Conservation (phyloP, 1,284 basidiomycete species). For the Cerrena zonata region DNA sequence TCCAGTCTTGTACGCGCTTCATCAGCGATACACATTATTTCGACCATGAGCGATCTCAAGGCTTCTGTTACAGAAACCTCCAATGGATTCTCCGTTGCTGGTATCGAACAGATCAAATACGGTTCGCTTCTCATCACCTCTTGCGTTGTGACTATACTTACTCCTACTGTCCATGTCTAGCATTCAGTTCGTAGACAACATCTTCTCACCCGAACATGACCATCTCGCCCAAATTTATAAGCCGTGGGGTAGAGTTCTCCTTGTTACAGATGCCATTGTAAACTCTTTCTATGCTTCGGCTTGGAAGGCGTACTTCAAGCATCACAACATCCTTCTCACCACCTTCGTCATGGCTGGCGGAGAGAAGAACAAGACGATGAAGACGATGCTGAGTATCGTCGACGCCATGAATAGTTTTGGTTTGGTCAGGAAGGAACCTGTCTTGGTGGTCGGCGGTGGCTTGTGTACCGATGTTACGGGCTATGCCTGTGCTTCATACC, state of each 20-base stretch:
- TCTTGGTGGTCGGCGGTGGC: slow-evolving; percentile 18
- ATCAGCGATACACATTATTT: not conserved
- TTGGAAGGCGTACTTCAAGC: slow-evolving; percentile 19
- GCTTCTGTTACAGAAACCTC: slow-evolving; percentile 12
- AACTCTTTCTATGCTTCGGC: slow-evolving; percentile 11
- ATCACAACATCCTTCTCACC: slow-evolving; percentile 15
- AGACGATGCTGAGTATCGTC: slow-evolving; percentile 18
- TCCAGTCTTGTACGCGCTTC: too few species aligned
- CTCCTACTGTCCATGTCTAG: slow-evolving; percentile 5
- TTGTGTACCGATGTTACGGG: slow-evolving; percentile 19
- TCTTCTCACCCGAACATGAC: slow-evolving; percentile 12
- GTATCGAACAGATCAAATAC: slow-evolving; percentile 17
- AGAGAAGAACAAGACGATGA: slow-evolving; percentile 21
- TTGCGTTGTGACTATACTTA: not conserved
- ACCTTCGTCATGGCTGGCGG: slow-evolving; percentile 18
- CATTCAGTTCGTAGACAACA: slow-evolving; percentile 18
- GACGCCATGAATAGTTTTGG: slow-evolving; percentile 20
- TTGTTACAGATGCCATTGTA: slow-evolving; percentile 17
- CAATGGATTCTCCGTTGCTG: slow-evolving; percentile 16
- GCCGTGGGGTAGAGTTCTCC: slow-evolving; percentile 16
- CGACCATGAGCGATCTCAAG: slow-evolving; percentile 17
- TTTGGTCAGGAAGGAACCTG: slow-evolving; percentile 18
- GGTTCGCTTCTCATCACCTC: slow-evolving; percentile 1
- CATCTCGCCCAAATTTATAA: slow-evolving; percentile 16
- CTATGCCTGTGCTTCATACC: slow-evolving; percentile 19